phyloP scores from a whole-genome alignment of 768 basidiomycete genomes.

The Glaciozyma antarctica region DNA sequence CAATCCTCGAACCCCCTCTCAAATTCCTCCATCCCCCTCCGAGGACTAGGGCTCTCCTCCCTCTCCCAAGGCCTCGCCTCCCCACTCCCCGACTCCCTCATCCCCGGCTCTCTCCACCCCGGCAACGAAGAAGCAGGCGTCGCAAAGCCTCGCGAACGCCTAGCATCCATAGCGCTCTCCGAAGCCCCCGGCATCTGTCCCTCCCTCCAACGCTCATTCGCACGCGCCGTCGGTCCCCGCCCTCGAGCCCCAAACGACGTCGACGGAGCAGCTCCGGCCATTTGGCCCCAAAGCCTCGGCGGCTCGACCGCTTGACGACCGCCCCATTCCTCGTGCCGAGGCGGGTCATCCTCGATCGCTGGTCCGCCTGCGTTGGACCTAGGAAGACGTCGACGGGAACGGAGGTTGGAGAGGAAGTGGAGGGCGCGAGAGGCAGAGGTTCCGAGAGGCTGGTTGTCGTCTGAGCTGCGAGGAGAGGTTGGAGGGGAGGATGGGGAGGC shows the following conservation, averaged over 20 bases:
- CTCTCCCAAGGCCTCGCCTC: too few species aligned
- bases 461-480: not conserved
- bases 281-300: not conserved
- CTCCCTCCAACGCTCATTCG: slow-evolving; percentile 21
- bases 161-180: too few species aligned
- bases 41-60: too few species aligned
- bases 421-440: slow-evolving; percentile 3
- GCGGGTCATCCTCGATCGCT: not conserved
- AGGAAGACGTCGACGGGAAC: slow-evolving; percentile 13
- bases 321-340: not conserved
- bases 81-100: too few species aligned
- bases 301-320: not conserved
- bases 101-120: too few species aligned
- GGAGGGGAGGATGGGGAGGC: not conserved
- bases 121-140: not conserved
- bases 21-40: too few species aligned
- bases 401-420: slow-evolving; percentile 24
- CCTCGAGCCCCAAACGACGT: not conserved
- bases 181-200: not conserved
- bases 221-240: slow-evolving; percentile 11
- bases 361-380: not conserved
- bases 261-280: not conserved
- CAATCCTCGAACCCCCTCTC: too few species aligned
- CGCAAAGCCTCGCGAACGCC: not conserved
- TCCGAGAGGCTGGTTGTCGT: not conserved